These are phyloP conservation scores for Eucalyptus leucophloia DNA, from an alignment of 345 rosid species.

Conservation along the genomic window DNA sequence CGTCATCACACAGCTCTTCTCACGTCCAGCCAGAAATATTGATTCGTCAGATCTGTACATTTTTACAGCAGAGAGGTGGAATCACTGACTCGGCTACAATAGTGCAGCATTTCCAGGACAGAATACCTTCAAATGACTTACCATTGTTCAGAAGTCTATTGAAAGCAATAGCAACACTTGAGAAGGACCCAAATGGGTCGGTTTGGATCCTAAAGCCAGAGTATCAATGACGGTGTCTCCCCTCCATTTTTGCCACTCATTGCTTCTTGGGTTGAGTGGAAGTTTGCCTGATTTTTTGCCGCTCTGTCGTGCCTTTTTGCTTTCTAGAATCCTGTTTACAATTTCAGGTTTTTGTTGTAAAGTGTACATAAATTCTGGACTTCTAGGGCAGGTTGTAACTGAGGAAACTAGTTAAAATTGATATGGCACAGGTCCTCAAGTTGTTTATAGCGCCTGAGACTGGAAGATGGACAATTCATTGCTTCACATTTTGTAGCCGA, in stretches of 20 bases:
- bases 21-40: constrained; percentile 65
- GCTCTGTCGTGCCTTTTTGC: background rate
- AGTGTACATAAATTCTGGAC: background rate
- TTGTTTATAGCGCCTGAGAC: background rate
- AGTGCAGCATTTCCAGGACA: constrained; percentile 60
- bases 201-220: constrained; percentile 74
- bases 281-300: background rate
- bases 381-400: background rate
- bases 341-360: background rate
- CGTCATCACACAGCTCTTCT: constrained; percentile 11
- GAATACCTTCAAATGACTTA: constrained; percentile 38
- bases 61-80: constrained; percentile 72
- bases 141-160: constrained; percentile 71
- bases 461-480: background rate
- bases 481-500: background rate
- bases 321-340: background rate
- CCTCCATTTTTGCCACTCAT: background rate
- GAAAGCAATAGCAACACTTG: constrained; percentile 69
- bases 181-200: constrained; percentile 38
- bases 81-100: constrained; percentile 51
- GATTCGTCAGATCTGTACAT: constrained; percentile 75
- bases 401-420: background rate
- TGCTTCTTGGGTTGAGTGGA: background rate
- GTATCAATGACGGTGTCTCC: constrained; percentile 10
- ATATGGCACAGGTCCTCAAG: background rate